These are phyloP conservation scores for Krasilnikovozyma curviuscula DNA, from an alignment of 768 basidiomycete genomes.

Conservation along the genomic window DNA sequence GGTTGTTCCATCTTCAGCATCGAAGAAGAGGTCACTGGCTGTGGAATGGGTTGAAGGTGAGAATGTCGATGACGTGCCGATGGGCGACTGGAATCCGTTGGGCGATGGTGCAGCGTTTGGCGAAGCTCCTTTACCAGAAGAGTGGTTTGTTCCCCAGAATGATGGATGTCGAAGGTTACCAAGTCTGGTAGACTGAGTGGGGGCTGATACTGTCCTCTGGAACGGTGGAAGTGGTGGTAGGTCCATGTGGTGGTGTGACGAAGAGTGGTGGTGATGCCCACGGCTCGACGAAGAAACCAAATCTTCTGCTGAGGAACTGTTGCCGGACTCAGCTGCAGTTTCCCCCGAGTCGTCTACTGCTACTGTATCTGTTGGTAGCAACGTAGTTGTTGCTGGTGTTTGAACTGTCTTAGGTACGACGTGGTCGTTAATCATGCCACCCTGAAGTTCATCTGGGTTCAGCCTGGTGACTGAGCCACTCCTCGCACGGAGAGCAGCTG, in stretches of 20 bases:
- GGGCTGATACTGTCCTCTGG: slow-evolving; percentile 8
- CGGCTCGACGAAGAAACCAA: too few species aligned
- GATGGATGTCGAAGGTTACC: slow-evolving; percentile 11
- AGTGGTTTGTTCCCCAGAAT: too few species aligned
- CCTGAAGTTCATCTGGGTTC: neutral
- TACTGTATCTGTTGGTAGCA: neutral
- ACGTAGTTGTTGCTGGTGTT: neutral
- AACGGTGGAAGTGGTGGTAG: slow-evolving; percentile 2
- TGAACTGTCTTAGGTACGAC: neutral
- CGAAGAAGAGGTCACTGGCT: neutral
- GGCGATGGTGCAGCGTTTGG: neutral
- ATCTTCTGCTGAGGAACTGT: too few species aligned
- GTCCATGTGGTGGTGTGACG: too few species aligned
- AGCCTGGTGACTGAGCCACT: too few species aligned
- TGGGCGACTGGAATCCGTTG: neutral
- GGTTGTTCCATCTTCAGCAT: neutral
- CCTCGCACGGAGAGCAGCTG: neutral
- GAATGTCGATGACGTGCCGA: neutral
- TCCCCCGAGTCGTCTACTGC: neutral
- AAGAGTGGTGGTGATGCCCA: too few species aligned
- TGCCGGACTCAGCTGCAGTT: neutral
- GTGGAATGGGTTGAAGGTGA: neutral
- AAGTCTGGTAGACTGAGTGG: slow-evolving; percentile 1
- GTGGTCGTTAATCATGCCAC: neutral
- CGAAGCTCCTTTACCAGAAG: slow-evolving; percentile 2